Percentiles rank a stretch among this genome's conserved stretches.
Conservation (phyloP, 2,329 filamentous ascomycete genomes). For the Pestalotiopsis sp. region DNA sequence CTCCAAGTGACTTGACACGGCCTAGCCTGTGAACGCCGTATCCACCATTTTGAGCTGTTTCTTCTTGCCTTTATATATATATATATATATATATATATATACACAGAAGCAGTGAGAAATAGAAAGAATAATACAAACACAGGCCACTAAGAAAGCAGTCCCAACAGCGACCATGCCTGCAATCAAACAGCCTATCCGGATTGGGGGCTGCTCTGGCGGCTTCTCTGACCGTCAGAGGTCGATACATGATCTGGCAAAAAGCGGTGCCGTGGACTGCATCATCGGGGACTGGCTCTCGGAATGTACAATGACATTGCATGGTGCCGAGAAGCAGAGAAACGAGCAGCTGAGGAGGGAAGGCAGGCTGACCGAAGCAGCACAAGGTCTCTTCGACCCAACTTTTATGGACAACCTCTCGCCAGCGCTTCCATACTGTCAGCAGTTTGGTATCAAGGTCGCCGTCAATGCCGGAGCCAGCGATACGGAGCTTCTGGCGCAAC, state of each 20-base stretch:
- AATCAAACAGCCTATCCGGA: slow-evolving; percentile 24
- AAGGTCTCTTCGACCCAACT: slow-evolving; percentile 22
- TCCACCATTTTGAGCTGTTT: too few species aligned
- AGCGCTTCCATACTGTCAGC: slow-evolving; percentile 23
- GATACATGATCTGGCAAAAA: slow-evolving; percentile 25
- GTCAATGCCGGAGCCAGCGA: slow-evolving; percentile 34
- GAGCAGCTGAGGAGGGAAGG: neutral
- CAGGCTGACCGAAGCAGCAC: slow-evolving; percentile 7
- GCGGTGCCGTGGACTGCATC: slow-evolving; percentile 22
- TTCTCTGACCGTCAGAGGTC: slow-evolving; percentile 35
- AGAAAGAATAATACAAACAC: neutral
- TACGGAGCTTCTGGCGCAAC: slow-evolving; percentile 18
- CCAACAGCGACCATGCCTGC: neutral
- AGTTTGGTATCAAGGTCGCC: slow-evolving; percentile 27
- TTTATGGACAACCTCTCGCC: slow-evolving; percentile 31
- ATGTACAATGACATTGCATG: slow-evolving; percentile 26
- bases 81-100: neutral
- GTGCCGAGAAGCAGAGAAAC: slow-evolving; percentile 22
- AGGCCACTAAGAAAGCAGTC: neutral
- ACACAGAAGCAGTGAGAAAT: neutral
- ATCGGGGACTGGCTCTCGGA: slow-evolving; percentile 25
- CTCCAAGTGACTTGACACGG: too few species aligned
- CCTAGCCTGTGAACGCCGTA: too few species aligned
- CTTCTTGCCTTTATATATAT: too few species aligned
- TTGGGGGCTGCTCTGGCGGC: slow-evolving; percentile 33